Conservation (phyloP, 352 stramenopile genomes). For the Globisporangium paroecandrum region DNA sequence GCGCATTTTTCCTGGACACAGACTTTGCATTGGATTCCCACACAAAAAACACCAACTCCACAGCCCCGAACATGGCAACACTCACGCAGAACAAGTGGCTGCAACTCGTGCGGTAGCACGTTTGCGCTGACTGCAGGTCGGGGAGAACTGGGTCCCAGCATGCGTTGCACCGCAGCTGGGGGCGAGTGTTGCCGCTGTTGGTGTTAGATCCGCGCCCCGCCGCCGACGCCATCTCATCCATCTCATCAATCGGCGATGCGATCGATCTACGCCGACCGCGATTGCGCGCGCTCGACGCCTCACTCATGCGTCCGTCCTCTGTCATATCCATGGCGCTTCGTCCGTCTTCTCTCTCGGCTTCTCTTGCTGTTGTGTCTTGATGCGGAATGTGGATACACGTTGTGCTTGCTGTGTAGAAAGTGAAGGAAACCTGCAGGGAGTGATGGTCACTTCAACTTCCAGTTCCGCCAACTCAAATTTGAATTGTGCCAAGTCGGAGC, state of each 20-base stretch:
- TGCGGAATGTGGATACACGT: conserved; percentile 17
- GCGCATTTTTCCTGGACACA: conserved; percentile 72
- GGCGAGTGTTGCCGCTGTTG: conserved; percentile 29
- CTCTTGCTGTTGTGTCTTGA: not conserved
- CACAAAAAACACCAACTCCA: not conserved
- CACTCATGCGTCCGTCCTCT: conserved; percentile 66
- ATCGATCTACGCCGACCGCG: conserved; percentile 28
- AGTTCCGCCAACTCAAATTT: conserved; percentile 24
- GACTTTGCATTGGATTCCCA: not conserved
- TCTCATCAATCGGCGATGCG: conserved; percentile 36
- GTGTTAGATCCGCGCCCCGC: conserved; percentile 13
- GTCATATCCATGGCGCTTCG: conserved; percentile 28
- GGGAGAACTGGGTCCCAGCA: conserved; percentile 72
- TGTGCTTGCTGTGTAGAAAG: not conserved
- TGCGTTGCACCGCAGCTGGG: conserved; percentile 69
- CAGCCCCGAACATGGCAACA: conserved; percentile 2
- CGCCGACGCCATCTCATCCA: conserved; percentile 35
- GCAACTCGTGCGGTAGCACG: conserved; percentile 74
- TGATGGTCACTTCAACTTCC: conserved; percentile 55
- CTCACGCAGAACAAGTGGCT: conserved; percentile 73
- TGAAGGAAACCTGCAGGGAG: conserved; percentile 15
- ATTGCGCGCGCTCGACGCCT: conserved; percentile 62
- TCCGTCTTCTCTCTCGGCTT: not conserved
- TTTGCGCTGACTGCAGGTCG: conserved; percentile 62
- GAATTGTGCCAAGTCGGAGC: conserved; percentile 7